Conservation (phyloP, 169 alveolate genomes). For the Babesia gibsoni region DNA sequence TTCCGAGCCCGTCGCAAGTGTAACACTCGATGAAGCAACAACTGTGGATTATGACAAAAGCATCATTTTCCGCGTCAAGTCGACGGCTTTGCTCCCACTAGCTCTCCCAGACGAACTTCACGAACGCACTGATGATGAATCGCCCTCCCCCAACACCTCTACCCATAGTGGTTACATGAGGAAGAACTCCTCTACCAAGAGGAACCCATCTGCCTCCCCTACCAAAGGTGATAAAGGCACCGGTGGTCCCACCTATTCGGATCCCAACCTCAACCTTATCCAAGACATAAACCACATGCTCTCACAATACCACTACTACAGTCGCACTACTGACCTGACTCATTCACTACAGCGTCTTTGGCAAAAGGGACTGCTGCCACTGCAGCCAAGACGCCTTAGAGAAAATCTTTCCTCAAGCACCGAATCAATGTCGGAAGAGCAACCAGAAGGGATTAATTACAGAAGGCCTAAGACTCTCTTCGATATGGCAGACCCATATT, state of each 20-base stretch:
- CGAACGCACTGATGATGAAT: too few relatives aligned
- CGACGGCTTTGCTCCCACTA: constrained; percentile 18
- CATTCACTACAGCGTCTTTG: constrained; percentile 44
- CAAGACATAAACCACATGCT: constrained; percentile 22
- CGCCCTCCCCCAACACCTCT: too few relatives aligned
- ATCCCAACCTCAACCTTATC: constrained; percentile 12
- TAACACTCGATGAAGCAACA: constrained; percentile 24
- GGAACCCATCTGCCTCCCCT: too few relatives aligned
- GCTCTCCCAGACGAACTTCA: too few relatives aligned
- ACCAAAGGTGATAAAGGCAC: too few relatives aligned
- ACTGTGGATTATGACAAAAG: constrained; percentile 2
- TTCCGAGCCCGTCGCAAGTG: constrained; percentile 46
- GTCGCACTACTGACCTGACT: constrained; percentile 44
- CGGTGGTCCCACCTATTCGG: too few relatives aligned
- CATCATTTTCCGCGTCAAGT: constrained; percentile 31
- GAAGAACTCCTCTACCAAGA: too few relatives aligned
- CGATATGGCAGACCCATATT: constrained; percentile 36
- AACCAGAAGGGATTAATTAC: background rate
- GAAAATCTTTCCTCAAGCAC: background rate
- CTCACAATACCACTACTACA: constrained; percentile 38
- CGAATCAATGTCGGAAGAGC: background rate
- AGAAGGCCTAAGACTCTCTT: constrained; percentile 1
- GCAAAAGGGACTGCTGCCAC: constrained; percentile 22
- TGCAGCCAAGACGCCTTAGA: constrained; percentile 21
- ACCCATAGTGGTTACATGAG: too few relatives aligned